These are phyloP conservation scores for Neurospora sp. DNA, from an alignment of 495 filamentous ascomycete genomes.

Conservation along the genomic window DNA sequence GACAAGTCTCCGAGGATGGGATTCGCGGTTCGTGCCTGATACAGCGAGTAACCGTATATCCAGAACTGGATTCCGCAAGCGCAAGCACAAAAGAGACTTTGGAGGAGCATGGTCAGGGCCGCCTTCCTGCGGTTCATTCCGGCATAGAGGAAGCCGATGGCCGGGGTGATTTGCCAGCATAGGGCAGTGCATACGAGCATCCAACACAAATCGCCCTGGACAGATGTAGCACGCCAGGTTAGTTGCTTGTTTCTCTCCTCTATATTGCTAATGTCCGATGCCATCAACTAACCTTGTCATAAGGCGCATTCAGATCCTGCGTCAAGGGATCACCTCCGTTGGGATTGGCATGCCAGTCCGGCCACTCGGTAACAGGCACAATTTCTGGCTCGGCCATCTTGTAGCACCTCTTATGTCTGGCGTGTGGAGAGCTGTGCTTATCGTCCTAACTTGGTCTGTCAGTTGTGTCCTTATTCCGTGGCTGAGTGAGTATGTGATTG, in stretches of 20 bases:
- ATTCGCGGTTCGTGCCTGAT: conserved; percentile 76
- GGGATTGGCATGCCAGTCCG: conserved; percentile 9
- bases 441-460: background rate
- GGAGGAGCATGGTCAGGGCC: conserved; percentile 85
- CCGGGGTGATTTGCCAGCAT: conserved; percentile 47
- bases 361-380: conserved; percentile 10
- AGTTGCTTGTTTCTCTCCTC: background rate
- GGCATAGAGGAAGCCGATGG: conserved; percentile 92
- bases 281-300: conserved; percentile 6
- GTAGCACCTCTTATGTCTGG: background rate
- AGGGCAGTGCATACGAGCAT: conserved; percentile 16
- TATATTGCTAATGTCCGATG: background rate
- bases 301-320: conserved; percentile 7
- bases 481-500: background rate
- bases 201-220: conserved; percentile 8
- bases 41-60: conserved; percentile 92
- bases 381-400: conserved; percentile 3
- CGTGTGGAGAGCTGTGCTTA: background rate
- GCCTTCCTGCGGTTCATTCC: conserved; percentile 89
- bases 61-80: conserved; percentile 93
- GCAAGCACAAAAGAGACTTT: conserved; percentile 75
- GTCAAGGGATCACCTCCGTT: conserved; percentile 11
- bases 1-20: conserved; percentile 74
- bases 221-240: too few species aligned
- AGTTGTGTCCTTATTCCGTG: background rate